Percentiles rank a stretch among this genome's conserved stretches.
Evolutionary conservation across 805 yeast species (phyloP).

Genomic region (Lachancea kluyveri): DNA sequence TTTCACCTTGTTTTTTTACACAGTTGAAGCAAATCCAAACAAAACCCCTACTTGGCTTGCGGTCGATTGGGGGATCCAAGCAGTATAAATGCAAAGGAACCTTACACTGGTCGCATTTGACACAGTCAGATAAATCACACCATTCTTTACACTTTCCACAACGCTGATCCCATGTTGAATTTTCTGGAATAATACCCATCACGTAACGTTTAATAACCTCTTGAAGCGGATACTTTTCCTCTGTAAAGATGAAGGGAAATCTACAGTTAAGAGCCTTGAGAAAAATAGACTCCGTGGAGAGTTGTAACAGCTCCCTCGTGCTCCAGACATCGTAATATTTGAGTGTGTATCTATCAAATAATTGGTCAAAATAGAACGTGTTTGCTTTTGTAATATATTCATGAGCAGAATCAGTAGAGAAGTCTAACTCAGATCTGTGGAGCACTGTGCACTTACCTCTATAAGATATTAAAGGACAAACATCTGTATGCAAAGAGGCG

Average conservation of each 20-base stretch:
- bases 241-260: constrained; percentile 70
- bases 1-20: constrained; percentile 50
- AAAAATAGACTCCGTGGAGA: constrained; percentile 42
- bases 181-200: constrained; percentile 8
- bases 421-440: constrained; percentile 54
- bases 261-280: constrained; percentile 58
- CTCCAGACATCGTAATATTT: constrained; percentile 74
- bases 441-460: constrained; percentile 71
- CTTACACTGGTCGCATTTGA: constrained; percentile 74
- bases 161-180: constrained; percentile 6
- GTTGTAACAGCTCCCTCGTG: constrained; percentile 53
- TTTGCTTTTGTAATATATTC: constrained; percentile 53
- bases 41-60: constrained; percentile 80
- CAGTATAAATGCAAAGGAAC: constrained; percentile 74
- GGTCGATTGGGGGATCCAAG: constrained; percentile 73
- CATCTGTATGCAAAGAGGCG: constrained; percentile 82
- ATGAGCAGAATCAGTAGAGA: constrained; percentile 12
- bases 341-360: constrained; percentile 82
- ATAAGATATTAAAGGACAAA: constrained; percentile 67
- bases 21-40: constrained; percentile 88
- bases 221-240: constrained; percentile 34
- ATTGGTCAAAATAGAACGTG: constrained; percentile 75
- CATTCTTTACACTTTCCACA: constrained; percentile 81
- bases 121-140: constrained; percentile 69
- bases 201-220: constrained; percentile 21